These are phyloP conservation scores for Paramyrothecium sp. DNA, from an alignment of 2,329 filamentous ascomycete species.

Conservation along the genomic window DNA sequence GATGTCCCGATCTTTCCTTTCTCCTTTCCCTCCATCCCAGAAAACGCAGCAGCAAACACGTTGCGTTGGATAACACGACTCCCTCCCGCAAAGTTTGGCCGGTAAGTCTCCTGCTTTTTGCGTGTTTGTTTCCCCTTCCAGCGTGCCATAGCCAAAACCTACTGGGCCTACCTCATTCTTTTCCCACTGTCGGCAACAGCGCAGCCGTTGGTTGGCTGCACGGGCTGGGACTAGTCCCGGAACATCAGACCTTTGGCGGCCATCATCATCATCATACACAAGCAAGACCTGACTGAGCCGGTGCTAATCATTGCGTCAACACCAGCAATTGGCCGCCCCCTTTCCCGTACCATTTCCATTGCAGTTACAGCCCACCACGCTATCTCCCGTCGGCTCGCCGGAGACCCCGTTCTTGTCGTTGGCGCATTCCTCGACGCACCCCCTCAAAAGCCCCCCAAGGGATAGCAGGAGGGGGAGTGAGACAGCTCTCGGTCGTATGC, in stretches of 20 bases:
- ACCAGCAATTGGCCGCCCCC: slow-evolving; percentile 11
- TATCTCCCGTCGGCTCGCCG: no score
- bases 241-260: neutral
- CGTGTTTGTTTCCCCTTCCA: no score
- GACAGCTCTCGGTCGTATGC: neutral
- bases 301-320: slow-evolving; percentile 23
- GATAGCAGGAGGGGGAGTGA: neutral
- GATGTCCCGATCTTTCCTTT: no score
- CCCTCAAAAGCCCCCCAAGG: neutral
- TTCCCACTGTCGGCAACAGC: no score
- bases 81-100: no score
- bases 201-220: no score
- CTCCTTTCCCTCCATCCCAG: no score
- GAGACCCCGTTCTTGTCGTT: neutral
- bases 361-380: slow-evolving; percentile 4
- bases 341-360: neutral
- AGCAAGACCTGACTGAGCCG: neutral
- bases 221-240: neutral
- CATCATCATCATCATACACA: neutral
- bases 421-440: neutral
- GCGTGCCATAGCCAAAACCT: no score
- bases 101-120: no score
- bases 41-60: no score
- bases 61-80: no score
- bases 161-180: no score